Base-by-base conservation (phyloP, 805 yeast species). In the Cyberlindnera sargentensis region DNA sequence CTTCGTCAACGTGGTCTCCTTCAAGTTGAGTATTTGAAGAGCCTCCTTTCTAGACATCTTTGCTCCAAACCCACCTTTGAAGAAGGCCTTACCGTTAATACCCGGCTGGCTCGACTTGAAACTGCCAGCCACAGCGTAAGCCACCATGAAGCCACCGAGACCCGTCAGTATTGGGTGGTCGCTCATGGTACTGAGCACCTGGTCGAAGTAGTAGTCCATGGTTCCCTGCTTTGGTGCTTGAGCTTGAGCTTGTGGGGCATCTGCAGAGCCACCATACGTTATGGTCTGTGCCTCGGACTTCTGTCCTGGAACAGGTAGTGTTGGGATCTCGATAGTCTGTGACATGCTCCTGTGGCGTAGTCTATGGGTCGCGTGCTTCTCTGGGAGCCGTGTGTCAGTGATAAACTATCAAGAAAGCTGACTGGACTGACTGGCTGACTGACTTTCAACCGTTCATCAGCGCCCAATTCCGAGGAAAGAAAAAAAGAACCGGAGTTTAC, bases 21-120 rank as follows among this genome's bases (percentile, higher is more conserved):
- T 80, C 55, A 89, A 68, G 56, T 83, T 84, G 53, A 91, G 74
- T 29, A 91, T 85, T 59, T 78, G 89, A 47, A 89, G 71, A 4
- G 97, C 97, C 61, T 91, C 99, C 53, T 77, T 82, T 37, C 90
- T 82, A 46, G 76, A 74, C 95, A 91, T 88, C 63, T 91, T 93
- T n/a, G 77, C 63, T 32, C 90, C 96, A 65, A 91, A 91, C 1
- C 96, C 87, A 45, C 98, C 99, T 61, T 81, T 87, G 60, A 72
- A 68, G 58, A 81, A 91, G 20, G 64, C 62, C 48, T 80, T 83
- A 34, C 70, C 64, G 49, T 73, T 76, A 31, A 53, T 41, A 35
- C 61, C 61, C 2, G 60, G 57, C 32, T 50, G 53, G 33, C 46
- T 50, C 4, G 76, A 64, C 61, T 80, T 84, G 62, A 81, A 75